These are phyloP conservation scores for Fraxinus platypoda DNA, from an alignment of 305 asterid species.

Conservation along the genomic window DNA sequence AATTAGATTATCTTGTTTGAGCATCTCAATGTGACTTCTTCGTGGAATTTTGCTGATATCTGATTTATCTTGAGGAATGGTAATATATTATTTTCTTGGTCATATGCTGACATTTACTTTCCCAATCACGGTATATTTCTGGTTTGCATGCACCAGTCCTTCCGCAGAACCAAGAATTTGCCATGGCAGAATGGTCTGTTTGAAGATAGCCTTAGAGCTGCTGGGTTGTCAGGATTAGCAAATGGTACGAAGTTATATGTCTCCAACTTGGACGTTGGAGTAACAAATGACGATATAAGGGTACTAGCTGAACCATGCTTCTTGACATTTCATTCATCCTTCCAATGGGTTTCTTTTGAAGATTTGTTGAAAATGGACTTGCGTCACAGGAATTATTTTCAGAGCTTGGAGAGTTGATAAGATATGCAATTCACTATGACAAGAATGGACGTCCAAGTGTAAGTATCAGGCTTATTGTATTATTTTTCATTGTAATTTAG, in stretches of 20 bases:
- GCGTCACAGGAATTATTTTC: constrained; percentile 78
- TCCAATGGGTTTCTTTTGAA: constrained; percentile 36
- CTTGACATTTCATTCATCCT: constrained; percentile 29
- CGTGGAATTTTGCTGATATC: constrained; percentile 53
- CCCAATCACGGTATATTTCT: constrained; percentile 52
- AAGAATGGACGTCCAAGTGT: constrained; percentile 91
- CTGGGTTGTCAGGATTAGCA: constrained; percentile 72
- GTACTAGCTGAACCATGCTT: constrained; percentile 46
- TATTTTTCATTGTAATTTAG: neutral
- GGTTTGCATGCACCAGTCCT: constrained; percentile 85
- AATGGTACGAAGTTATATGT: constrained; percentile 73
- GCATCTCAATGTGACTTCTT: constrained; percentile 50
- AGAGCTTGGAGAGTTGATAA: constrained; percentile 82
- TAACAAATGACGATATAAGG: constrained; percentile 93
- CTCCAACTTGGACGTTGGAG: constrained; percentile 83
- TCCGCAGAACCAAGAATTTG: constrained; percentile 76
- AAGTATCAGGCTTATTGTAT: constrained; percentile 32
- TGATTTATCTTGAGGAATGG: constrained; percentile 63
- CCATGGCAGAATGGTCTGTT: constrained; percentile 88
- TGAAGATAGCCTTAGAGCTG: constrained; percentile 93
- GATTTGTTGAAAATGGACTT: constrained; percentile 50
- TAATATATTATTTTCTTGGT: constrained; percentile 49
- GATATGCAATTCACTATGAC: constrained; percentile 87
- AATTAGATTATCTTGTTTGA: constrained; percentile 50
- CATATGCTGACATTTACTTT: constrained; percentile 58